Base-by-base conservation (phyloP, 192 early-diverging fungal species). In the Dissophora globulifera region DNA sequence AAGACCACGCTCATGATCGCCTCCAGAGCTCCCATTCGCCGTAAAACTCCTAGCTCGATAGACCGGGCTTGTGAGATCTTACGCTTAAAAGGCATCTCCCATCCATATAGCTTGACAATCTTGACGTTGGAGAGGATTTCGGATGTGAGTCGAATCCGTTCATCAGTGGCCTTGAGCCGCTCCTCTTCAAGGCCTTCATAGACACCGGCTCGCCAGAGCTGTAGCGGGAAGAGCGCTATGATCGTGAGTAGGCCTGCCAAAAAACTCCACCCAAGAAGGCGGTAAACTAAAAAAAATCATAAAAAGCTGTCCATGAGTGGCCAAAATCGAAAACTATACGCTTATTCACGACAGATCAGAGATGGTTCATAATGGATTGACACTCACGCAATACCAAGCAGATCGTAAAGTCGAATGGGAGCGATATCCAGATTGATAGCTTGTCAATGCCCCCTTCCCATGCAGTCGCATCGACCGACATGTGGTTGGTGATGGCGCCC, bases 101-200 rank as follows among this genome's bases (percentile, higher is more conserved):
- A 82, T 31, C 75, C 80, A n/a, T 82, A 72, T 8, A 82, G 63
- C 35, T 82, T 82, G 53, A 82, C 69, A 33, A 82, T 63, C 22
- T 82, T 82, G 63, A 67, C 64, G 4, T 55, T 71, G 9, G 75
- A 57, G 3, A 82, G 29, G 16, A 65, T 51, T 29, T 82, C 80
- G 17, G 76, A 67, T 6, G 70, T 63, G 10, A 78, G 15, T 0
- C 74, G 67, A 3, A 82, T 69, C 13, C 80, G 80, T 48, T 72
- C 62, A 40, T 82, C 80, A 22, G 78, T 82, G n/a, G 62, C 27
- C 35, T 67, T 51, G n/a, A 82, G 35, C 5, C 74, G 68, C 1
- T 57, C 41, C 19, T 82, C 69, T 55, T 78, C 78, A 1, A 67
- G 35, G 2, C 55, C 20, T 20, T 67, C 75, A 51, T 57, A 78